Evolutionary conservation across 169 alveolate species (phyloP).

Genomic region (Plasmodium yoelii): DNA sequence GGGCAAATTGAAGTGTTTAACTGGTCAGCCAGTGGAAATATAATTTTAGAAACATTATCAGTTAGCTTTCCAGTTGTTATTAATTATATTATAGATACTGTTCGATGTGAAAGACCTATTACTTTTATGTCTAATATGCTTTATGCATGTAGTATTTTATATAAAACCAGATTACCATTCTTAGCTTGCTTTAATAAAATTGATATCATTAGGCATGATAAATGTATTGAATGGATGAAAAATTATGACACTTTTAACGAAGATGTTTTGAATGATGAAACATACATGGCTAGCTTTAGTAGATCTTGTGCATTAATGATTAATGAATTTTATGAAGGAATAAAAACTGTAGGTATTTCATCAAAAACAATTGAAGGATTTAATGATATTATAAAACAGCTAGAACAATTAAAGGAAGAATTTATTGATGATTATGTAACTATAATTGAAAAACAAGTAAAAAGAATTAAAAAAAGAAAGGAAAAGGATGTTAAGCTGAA

Average conservation of each 20-base stretch:
- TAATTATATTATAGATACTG: conserved; percentile 95
- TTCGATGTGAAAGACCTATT: conserved; percentile 95
- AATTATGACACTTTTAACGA: conserved; percentile 92
- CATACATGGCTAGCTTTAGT: conserved; percentile 92
- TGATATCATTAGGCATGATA: conserved; percentile 86
- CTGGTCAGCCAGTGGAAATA: conserved; percentile 98
- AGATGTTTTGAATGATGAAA: conserved; percentile 89
- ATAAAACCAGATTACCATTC: conserved; percentile 95
- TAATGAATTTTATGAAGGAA: conserved; percentile 91
- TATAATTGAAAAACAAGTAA: conserved; percentile 77
- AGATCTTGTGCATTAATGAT: conserved; percentile 93
- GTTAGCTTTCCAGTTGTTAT: conserved; percentile 94
- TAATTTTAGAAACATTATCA: conserved; percentile 95
- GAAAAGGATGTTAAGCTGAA: conserved; percentile 72
- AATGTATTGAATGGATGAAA: conserved; percentile 93
- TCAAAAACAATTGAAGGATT: conserved; percentile 92
- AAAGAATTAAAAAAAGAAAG: conserved; percentile 73
- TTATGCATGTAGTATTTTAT: conserved; percentile 96
- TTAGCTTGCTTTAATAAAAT: conserved; percentile 95
- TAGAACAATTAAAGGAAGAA: conserved; percentile 83
- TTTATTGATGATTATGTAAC: conserved; percentile 79
- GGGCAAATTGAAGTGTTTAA: conserved; percentile 99
- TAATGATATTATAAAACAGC: conserved; percentile 81
- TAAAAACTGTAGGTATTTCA: conserved; percentile 88
- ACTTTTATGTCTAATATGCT: conserved; percentile 99